Evolutionary conservation across 192 early-diverging fungal species (phyloP).

Genomic region (Funneliformis geosporum): DNA sequence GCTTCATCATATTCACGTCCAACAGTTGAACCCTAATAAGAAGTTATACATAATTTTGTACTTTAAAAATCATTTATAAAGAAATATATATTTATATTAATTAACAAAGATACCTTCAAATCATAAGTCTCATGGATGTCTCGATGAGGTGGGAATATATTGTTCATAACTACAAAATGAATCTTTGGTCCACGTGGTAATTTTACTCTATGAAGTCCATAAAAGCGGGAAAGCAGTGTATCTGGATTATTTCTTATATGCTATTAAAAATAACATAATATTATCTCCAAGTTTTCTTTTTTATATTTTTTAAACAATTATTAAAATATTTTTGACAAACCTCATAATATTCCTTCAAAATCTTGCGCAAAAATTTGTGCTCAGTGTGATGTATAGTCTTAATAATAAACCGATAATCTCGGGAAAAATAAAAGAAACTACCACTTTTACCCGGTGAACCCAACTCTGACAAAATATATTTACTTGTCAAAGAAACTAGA

Average conservation of each 20-base stretch:
- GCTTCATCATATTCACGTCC: slow-evolving; percentile 72
- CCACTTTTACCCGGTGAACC: slow-evolving; percentile 95
- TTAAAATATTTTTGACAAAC: slow-evolving; percentile 41
- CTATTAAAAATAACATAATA: slow-evolving; percentile 34
- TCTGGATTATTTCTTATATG: slow-evolving; percentile 87
- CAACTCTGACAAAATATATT: slow-evolving; percentile 95
- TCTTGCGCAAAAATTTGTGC: slow-evolving; percentile 90
- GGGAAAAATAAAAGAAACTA: slow-evolving; percentile 97
- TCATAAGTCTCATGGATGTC: slow-evolving; percentile 97
- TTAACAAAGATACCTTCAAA: slow-evolving; percentile 64
- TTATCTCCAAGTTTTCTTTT: background rate
- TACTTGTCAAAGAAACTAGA: slow-evolving; percentile 91
- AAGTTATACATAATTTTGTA: background rate
- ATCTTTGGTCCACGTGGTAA: slow-evolving; percentile 90
- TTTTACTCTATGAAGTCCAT: slow-evolving; percentile 96
- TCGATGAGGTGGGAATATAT: slow-evolving; percentile 95
- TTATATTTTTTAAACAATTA: background rate
- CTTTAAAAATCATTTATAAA: background rate
- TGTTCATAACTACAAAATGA: slow-evolving; percentile 99
- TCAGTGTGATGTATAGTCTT: slow-evolving; percentile 96
- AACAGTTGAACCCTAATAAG: slow-evolving; percentile 72
- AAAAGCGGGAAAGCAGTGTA: slow-evolving; percentile 92
- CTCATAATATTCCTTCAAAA: slow-evolving; percentile 87
- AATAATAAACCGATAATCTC: slow-evolving; percentile 98
- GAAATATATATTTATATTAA: background rate